Evolutionary conservation across 1,139 yeast genomes (phyloP).

Genomic region (Debaryomyces sp.): DNA sequence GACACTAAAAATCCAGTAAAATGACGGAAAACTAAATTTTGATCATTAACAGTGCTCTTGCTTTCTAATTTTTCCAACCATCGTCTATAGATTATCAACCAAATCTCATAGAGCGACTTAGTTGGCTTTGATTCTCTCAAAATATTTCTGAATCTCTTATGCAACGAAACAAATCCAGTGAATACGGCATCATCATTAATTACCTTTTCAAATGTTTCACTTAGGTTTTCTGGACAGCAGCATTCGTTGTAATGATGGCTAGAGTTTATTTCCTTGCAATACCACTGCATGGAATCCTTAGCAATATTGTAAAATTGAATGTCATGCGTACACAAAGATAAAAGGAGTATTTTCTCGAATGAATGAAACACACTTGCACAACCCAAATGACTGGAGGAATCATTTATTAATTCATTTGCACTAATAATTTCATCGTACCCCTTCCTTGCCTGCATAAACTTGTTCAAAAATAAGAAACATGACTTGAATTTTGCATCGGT

Average conservation of each 20-base stretch:
- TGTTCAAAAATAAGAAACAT: constrained; percentile 39
- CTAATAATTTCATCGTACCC: constrained; percentile 22
- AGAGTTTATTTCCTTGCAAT: constrained; percentile 38
- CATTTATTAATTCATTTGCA: constrained; percentile 24
- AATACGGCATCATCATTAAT: constrained; percentile 62
- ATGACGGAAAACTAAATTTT: constrained; percentile 54
- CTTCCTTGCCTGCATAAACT: constrained; percentile 29
- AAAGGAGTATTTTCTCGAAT: constrained; percentile 49
- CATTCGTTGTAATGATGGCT: constrained; percentile 5
- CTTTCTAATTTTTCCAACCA: constrained; percentile 47
- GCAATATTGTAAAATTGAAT: constrained; percentile 58
- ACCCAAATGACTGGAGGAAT: constrained; percentile 15
- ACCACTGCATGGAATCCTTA: constrained; percentile 49
- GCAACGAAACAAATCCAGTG: constrained; percentile 77
- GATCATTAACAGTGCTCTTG: constrained; percentile 28
- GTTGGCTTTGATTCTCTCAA: constrained; percentile 63
- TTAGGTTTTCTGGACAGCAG: constrained; percentile 24
- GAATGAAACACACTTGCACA: constrained; percentile 27
- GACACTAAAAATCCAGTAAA: constrained; percentile 65
- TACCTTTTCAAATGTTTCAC: constrained; percentile 51
- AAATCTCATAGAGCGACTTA: constrained; percentile 58
- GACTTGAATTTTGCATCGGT: constrained; percentile 43
- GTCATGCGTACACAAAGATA: constrained; percentile 59
- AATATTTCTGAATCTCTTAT: constrained; percentile 63
- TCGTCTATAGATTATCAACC: constrained; percentile 60